Conservation (phyloP, 2,329 filamentous ascomycete species). For the Colletotrichum sublineola region DNA sequence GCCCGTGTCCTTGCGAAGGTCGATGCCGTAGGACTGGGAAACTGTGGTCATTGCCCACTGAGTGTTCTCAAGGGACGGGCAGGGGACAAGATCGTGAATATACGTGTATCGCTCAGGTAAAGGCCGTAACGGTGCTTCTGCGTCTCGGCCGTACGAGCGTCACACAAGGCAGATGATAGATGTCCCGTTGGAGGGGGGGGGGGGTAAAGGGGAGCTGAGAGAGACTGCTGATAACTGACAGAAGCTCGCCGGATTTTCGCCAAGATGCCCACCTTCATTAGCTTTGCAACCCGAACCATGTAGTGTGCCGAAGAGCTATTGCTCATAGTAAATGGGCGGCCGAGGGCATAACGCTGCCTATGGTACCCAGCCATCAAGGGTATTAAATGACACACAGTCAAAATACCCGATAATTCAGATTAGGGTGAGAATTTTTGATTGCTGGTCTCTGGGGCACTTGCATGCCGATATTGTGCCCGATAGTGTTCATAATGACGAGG, state of each 20-base stretch:
- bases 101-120: conserved; percentile 10
- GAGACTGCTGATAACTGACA: conserved; percentile 19
- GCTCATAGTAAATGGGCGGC: conserved; percentile 1
- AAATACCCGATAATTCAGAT: conserved; percentile 8
- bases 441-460: neutral
- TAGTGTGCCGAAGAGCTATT: conserved; percentile 2
- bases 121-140: conserved; percentile 33
- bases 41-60: neutral
- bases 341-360: conserved; percentile 6
- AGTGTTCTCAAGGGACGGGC: neutral
- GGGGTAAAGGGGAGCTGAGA: neutral
- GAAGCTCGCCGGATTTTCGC: neutral
- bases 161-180: conserved; percentile 7
- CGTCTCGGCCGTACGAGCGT: conserved; percentile 33
- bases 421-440: conserved; percentile 16
- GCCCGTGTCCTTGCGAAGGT: neutral
- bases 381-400: conserved; percentile 7
- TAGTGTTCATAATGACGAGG: conserved; percentile 23
- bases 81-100: neutral
- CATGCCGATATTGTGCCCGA: neutral
- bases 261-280: neutral
- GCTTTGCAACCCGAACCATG: neutral
- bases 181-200: neutral
- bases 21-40: neutral
- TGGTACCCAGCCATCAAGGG: conserved; percentile 18